Evolutionary conservation across 2,329 filamentous ascomycete species (phyloP).

Genomic region (Fusarium succisae): DNA sequence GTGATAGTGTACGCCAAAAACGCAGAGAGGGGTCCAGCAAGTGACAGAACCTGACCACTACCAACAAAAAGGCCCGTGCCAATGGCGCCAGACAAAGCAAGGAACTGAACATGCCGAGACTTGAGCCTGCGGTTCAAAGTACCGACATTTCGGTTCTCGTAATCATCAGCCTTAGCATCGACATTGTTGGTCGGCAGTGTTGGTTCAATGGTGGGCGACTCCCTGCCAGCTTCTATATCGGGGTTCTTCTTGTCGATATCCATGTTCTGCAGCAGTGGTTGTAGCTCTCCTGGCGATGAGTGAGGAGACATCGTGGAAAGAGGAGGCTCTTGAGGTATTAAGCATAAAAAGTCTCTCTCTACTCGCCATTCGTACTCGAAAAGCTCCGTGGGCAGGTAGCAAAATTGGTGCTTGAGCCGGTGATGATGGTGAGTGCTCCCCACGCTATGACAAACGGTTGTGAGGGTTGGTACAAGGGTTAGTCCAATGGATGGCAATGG

Average conservation of each 20-base stretch:
- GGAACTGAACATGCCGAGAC: conserved; percentile 68
- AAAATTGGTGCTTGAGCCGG: not conserved
- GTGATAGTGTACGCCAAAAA: conserved; percentile 22
- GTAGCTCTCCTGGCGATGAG: not conserved
- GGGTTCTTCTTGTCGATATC: conserved; percentile 5
- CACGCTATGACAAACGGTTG: conserved; percentile 3
- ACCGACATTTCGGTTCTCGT: conserved; percentile 21
- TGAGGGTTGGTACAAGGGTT: not conserved
- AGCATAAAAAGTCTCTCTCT: not conserved
- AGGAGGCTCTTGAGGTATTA: not conserved
- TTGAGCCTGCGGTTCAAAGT: conserved; percentile 48
- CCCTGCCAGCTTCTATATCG: conserved; percentile 18
- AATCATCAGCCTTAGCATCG: conserved; percentile 12
- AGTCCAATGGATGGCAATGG: not conserved
- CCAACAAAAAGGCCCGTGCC: conserved; percentile 26
- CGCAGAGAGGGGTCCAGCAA: conserved; percentile 17
- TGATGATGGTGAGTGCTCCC: not conserved
- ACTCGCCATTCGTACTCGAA: not conserved
- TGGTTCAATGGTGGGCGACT: conserved; percentile 16
- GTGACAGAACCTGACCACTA: conserved; percentile 13
- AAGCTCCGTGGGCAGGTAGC: not conserved
- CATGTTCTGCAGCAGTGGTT: not conserved
- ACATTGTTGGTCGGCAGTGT: conserved; percentile 7
- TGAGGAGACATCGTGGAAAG: not conserved
- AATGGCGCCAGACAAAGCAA: conserved; percentile 52